Conservation (phyloP, 2,329 filamentous ascomycete species). For the Colletotrichum salicis region DNA sequence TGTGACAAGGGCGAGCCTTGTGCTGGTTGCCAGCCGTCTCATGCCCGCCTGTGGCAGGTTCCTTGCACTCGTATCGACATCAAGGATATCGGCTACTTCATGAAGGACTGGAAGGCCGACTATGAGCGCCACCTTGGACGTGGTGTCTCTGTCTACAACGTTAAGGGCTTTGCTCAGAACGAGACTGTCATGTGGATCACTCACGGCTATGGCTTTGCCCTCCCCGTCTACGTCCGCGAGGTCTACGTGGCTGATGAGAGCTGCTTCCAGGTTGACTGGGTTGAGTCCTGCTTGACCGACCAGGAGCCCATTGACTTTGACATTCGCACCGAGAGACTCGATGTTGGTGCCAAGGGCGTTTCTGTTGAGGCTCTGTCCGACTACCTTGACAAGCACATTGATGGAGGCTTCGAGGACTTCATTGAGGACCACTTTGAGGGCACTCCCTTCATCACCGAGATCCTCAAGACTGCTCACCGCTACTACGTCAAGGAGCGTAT, state of each 20-base stretch:
- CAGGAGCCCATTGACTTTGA: conserved; percentile 84
- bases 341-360: conserved; percentile 89
- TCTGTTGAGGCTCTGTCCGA: conserved; percentile 83
- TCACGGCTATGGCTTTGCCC: conserved; percentile 92
- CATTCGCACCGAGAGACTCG: conserved; percentile 86
- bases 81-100: conserved; percentile 98
- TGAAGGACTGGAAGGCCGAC: conserved; percentile 99
- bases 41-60: conserved; percentile 96
- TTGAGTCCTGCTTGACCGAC: conserved; percentile 77
- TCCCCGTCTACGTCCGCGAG: conserved; percentile 93
- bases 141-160: conserved; percentile 91
- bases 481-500: conserved; percentile 91
- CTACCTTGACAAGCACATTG: conserved; percentile 95
- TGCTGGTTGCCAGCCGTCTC: conserved; percentile 92
- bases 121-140: conserved; percentile 90
- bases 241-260: conserved; percentile 92
- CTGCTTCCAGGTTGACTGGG: conserved; percentile 94
- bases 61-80: conserved; percentile 98
- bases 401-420: conserved; percentile 90
- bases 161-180: conserved; percentile 82
- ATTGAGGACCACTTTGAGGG: conserved; percentile 97
- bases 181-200: conserved; percentile 88
- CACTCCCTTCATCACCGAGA: conserved; percentile 93
- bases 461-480: conserved; percentile 94
- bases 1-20: conserved; percentile 98